Evolutionary conservation across 345 rosid genomes (phyloP).

Genomic region (Sonneratia caseolaris): DNA sequence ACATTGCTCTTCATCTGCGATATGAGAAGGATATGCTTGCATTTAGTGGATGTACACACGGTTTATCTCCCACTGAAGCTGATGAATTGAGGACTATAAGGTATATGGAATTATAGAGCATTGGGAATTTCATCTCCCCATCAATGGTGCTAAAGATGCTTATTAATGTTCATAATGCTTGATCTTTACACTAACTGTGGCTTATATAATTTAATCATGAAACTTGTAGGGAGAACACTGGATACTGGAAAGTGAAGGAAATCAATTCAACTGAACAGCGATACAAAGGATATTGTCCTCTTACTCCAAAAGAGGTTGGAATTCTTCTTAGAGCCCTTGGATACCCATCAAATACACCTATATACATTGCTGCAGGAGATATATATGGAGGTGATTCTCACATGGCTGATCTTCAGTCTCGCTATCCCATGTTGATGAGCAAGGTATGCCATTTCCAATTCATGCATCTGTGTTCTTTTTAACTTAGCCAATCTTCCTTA

Average conservation of each 20-base stretch:
- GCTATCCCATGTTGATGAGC: constrained; percentile 21
- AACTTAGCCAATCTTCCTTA: neutral
- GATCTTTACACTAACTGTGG: constrained; percentile 16
- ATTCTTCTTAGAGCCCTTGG: constrained; percentile 23
- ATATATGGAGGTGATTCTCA: constrained; percentile 23
- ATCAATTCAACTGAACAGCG: constrained; percentile 20
- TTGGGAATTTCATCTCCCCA: neutral
- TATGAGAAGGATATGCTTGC: constrained; percentile 28
- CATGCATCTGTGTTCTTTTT: neutral
- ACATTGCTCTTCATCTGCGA: constrained; percentile 23
- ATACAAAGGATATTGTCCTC: constrained; percentile 22
- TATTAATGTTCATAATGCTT: neutral
- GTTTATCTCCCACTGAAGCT: constrained; percentile 15
- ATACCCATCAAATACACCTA: constrained; percentile 17
- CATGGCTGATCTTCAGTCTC: constrained; percentile 14
- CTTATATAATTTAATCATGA: neutral
- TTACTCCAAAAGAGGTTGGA: constrained; percentile 29
- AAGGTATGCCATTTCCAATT: constrained; percentile 6
- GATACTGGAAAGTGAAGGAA: constrained; percentile 23
- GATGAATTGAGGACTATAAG: constrained; percentile 18
- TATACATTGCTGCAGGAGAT: constrained; percentile 29
- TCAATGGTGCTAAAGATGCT: neutral
- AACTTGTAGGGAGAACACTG: constrained; percentile 16
- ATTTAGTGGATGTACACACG: constrained; percentile 23
- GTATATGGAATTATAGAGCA: constrained; percentile 5